Percentiles rank a stretch among this genome's conserved stretches.
Conservation (phyloP, 805 yeast genomes). For the Zygosaccharomyces lentus region DNA sequence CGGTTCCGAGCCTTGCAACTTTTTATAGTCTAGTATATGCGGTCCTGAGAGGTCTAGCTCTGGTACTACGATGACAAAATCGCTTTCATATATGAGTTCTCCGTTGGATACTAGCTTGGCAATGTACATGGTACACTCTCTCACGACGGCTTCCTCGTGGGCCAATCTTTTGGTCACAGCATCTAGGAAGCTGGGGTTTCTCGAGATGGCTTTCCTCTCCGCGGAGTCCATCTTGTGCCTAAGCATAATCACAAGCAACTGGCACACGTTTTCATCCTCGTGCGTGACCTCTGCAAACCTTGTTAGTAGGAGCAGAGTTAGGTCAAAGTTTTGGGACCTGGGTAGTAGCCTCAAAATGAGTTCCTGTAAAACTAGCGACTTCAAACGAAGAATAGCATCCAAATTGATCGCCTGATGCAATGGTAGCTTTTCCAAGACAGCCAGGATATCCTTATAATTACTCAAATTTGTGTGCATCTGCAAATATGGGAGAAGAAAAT, state of each 20-base stretch:
- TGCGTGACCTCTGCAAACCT: constrained; percentile 11
- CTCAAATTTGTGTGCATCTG: constrained; percentile 11
- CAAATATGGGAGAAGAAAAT: constrained; percentile 19
- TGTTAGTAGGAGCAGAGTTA: constrained; percentile 7
- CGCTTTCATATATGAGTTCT: constrained; percentile 29
- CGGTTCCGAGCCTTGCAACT: background rate
- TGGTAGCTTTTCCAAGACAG: constrained; percentile 15
- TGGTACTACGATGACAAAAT: constrained; percentile 23
- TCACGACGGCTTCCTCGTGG: constrained; percentile 19
- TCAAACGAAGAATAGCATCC: constrained; percentile 11
- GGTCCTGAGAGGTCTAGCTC: constrained; percentile 8
- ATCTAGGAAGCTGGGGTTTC: constrained; percentile 22
- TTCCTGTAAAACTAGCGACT: constrained; percentile 18
- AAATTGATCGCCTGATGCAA: constrained; percentile 11
- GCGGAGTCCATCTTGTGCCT: constrained; percentile 7
- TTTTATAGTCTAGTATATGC: constrained; percentile 7
- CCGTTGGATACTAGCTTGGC: constrained; percentile 29
- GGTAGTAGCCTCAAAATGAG: constrained; percentile 17
- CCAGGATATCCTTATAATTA: constrained; percentile 11
- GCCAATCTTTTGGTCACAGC: constrained; percentile 29
- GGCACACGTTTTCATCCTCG: constrained; percentile 24
- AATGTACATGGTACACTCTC: constrained; percentile 36
- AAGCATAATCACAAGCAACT: constrained; percentile 19
- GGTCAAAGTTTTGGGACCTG: background rate
- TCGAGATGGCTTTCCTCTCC: constrained; percentile 14